Base-by-base conservation (phyloP, 225 moss, liverwort and hornwort genomes). In the Antitrichia curtipendula region DNA sequence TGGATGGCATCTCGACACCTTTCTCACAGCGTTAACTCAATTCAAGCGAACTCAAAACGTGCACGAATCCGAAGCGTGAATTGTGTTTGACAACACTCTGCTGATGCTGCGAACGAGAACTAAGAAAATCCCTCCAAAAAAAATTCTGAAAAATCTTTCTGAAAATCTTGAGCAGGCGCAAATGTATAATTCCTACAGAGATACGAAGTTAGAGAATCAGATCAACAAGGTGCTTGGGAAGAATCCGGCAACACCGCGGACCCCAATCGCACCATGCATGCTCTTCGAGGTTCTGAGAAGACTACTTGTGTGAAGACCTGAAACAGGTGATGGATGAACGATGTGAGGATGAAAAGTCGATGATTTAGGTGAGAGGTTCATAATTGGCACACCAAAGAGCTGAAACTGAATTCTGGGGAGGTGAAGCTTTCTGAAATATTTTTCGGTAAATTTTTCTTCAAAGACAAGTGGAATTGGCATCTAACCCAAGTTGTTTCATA, bases 1-100 rank as follows among this genome's bases (percentile, higher is more conserved):
- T 90, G 85, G 94, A 94, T 91, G 94, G 94, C 94, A 94, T 94
- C 66, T 87, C 85, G 61, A 1, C 89, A 70, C 90, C 62, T 21
- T 68, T 54, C 84, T 53, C 89, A 49, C 40, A 86, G 29, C 66
- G 27, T 31, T 6, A 62, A 54, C 27, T 62, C 38, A 68, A 34
- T 69, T 8, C 29, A 40, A 82, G 68, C 2, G 9, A 69, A 18
- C 21, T 54, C 69, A 21, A 52, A 82, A n/a, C 52, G 12, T 82
- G 27, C 82, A 66, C 25, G 53, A 66, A 20, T 18, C 13, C 38
- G 34, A 62, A 34, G 63, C 63, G 40, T 23, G 7, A 82, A n/a
- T 50, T 64, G 49, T 21, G 22, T 81, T 45, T 15, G 45, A 81
- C 45, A 80, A 43, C 36, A 63, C 49, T 34, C 49, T 5, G 34